Evolutionary conservation across 306 rosid genomes (phyloP).

Genomic region (Rosa chinensis): DNA sequence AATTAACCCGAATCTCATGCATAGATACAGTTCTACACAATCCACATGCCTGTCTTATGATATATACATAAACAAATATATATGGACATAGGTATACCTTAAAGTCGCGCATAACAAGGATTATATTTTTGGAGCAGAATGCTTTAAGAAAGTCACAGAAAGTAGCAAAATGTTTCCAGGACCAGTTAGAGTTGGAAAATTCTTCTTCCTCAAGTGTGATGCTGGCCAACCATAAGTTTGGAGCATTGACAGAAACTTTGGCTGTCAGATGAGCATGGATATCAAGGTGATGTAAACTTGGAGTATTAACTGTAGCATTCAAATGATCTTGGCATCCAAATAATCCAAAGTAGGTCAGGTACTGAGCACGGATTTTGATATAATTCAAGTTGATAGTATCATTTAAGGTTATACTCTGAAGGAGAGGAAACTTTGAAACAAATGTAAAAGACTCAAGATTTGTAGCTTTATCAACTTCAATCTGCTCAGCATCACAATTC

Average conservation of each 20-base stretch:
- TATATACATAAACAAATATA: background rate
- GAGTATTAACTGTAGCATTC: background rate
- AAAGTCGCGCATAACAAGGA: background rate
- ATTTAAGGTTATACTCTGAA: background rate
- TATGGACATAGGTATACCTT: background rate
- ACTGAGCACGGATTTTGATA: background rate
- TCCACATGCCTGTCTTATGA: background rate
- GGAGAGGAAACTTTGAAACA: background rate
- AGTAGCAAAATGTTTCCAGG: background rate
- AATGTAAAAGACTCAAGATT: conserved; percentile 3
- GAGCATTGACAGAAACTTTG: background rate
- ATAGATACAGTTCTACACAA: background rate
- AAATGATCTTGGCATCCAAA: background rate
- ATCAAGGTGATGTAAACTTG: background rate
- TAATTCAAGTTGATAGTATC: background rate
- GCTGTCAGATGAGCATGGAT: background rate
- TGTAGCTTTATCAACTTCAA: background rate
- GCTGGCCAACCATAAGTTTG: background rate
- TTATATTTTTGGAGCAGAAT: background rate
- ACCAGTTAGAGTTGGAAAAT: background rate
- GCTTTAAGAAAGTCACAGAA: background rate
- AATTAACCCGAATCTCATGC: background rate
- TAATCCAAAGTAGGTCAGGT: background rate
- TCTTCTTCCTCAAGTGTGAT: background rate
- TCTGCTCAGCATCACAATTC: background rate